Base-by-base conservation (phyloP, 106 monocot genomes). In the Hemerocallis citrina region DNA sequence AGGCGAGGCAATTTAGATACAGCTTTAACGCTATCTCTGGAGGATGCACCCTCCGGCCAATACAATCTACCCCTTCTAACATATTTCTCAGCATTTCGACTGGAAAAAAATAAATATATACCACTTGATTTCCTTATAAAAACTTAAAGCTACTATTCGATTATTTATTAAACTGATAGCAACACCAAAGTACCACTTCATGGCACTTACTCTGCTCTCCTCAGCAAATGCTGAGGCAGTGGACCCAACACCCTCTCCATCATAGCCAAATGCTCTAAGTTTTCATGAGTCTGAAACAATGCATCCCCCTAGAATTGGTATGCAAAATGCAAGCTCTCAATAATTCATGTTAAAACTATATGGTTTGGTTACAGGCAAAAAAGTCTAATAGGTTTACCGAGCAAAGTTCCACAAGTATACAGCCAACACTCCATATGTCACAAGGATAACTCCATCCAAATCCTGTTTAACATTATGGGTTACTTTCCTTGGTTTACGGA, bases 181-280 rank as follows among this genome's bases (percentile, higher is more conserved):
- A n/a, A n/a, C n/a, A n/a, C n/a, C n/a, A n/a, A n/a, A n/a, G n/a
- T n/a, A n/a, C n/a, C n/a, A n/a, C n/a, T n/a, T n/a, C n/a, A n/a
- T n/a, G n/a, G n/a, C 1, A 61, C 89, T 72, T 70, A 95, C 94
- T 86, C 89, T 19, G 83, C 84, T 76, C 62, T 79, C 57, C 68
- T 86, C 35, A 90, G 46, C 78, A 96, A 75, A 42, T 84, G 86
- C 25, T 52, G 63, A 12, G 92, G 92, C 28, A 92, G 41, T 44
- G 86, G 75, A 23, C 92, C 92, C 11, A 86, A 73, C 3, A 86
- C 86, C 69, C 80, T 80, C 74, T 92, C 92, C 92, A 92, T 92
- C 92, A 92, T 92, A 20, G 86, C 92, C 68, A 92, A 60, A 41
- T 92, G 92, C 24, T 92, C 92, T 25, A 92, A 64, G 45, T 92